Conservation (phyloP, 1,284 basidiomycete species). For the Tremellales sp. region DNA sequence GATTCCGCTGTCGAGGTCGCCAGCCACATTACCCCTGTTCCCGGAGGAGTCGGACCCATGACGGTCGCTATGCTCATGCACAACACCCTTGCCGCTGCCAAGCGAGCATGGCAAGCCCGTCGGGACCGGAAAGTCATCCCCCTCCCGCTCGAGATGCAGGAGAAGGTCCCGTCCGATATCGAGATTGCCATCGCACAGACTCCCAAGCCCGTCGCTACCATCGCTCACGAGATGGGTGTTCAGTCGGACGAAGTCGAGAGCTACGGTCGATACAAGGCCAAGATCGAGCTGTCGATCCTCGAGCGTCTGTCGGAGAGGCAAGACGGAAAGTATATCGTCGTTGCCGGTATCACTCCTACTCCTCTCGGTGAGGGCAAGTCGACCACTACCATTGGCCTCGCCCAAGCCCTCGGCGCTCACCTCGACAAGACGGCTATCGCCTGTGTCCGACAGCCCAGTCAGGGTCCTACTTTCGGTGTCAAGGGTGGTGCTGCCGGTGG, state of each 20-base stretch:
- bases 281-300: slow-evolving; percentile 86
- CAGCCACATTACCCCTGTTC: slow-evolving; percentile 91
- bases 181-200: slow-evolving; percentile 94
- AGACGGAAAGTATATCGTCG: slow-evolving; percentile 95
- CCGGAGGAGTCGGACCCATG: slow-evolving; percentile 98
- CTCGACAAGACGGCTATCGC: slow-evolving; percentile 90
- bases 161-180: slow-evolving; percentile 89
- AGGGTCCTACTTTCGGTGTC: slow-evolving; percentile 98
- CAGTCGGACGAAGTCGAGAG: slow-evolving; percentile 83
- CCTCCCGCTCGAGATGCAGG: slow-evolving; percentile 67
- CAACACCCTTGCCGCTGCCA: slow-evolving; percentile 83
- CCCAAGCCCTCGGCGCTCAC: slow-evolving; percentile 94
- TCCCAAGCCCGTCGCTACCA: slow-evolving; percentile 78
- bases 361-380: slow-evolving; percentile 98
- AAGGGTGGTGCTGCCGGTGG: slow-evolving; percentile 99
- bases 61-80: slow-evolving; percentile 98
- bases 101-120: slow-evolving; percentile 68
- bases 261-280: slow-evolving; percentile 96
- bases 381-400: slow-evolving; percentile 95
- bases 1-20: slow-evolving; percentile 71
- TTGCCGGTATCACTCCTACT: slow-evolving; percentile 96
- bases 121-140: slow-evolving; percentile 66
- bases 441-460: slow-evolving; percentile 97
- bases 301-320: slow-evolving; percentile 79
- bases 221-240: slow-evolving; percentile 87